Conservation (phyloP, 2,329 filamentous ascomycete species). For the Dothideomycetidae sp. region DNA sequence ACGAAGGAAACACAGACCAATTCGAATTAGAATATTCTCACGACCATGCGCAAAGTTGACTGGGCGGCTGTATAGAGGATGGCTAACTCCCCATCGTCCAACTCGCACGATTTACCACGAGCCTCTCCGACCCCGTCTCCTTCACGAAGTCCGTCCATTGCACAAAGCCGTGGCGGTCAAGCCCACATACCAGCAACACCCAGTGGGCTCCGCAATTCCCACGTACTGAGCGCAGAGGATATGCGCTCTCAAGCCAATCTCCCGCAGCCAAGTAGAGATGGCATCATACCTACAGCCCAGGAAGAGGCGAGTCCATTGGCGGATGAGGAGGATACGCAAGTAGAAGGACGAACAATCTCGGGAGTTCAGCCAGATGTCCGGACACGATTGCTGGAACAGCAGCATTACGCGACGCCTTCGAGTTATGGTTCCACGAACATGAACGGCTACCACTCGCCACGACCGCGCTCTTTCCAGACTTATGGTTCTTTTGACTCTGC, state of each 20-base stretch:
- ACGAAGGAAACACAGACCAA: too few relatives aligned
- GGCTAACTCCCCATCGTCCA: slow-evolving; percentile 4
- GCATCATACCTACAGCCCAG: slow-evolving; percentile 20
- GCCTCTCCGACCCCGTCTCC: slow-evolving; percentile 2
- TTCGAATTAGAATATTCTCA: too few relatives aligned
- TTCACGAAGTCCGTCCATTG: slow-evolving; percentile 5
- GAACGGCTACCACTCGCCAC: slow-evolving; percentile 66
- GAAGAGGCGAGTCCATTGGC: slow-evolving; percentile 22
- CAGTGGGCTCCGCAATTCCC: slow-evolving; percentile 10
- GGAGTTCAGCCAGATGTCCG: slow-evolving; percentile 23
- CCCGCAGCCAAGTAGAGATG: slow-evolving; percentile 17
- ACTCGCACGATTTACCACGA: not conserved
- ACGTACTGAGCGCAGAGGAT: slow-evolving; percentile 9
- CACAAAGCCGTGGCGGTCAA: slow-evolving; percentile 6
- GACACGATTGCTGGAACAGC: slow-evolving; percentile 26
- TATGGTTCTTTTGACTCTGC: slow-evolving; percentile 27
- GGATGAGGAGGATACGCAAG: slow-evolving; percentile 16
- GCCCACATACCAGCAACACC: slow-evolving; percentile 10
- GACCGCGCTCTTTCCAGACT: slow-evolving; percentile 36
- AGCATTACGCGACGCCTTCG: slow-evolving; percentile 22
- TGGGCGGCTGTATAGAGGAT: slow-evolving; percentile 8
- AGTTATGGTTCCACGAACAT: slow-evolving; percentile 26
- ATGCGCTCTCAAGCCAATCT: slow-evolving; percentile 9
- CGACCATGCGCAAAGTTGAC: slow-evolving; percentile 5
- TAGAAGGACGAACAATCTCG: slow-evolving; percentile 14